Conservation (phyloP, 371 early-diverging fungal species). For the Apophysomyces elegans region DNA sequence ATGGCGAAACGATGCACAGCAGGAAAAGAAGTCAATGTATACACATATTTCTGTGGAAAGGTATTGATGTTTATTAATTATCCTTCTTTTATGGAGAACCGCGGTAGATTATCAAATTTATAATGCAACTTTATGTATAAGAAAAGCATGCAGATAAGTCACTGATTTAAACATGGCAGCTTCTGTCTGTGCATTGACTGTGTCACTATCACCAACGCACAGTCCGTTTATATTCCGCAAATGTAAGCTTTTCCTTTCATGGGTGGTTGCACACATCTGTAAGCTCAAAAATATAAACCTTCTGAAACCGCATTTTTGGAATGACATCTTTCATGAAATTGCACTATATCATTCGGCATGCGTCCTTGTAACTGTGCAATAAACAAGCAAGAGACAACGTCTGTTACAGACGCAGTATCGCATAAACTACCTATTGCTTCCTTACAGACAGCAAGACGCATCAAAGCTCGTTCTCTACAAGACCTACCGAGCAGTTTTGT, state of each 20-base stretch:
- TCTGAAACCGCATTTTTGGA: not conserved
- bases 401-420: no score
- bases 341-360: not conserved
- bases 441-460: no score
- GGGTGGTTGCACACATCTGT: not conserved
- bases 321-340: not conserved
- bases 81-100: no score
- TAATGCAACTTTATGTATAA: no score
- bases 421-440: no score
- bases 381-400: not conserved
- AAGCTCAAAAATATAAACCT: not conserved
- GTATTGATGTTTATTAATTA: not conserved
- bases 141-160: no score
- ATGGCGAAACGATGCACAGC: not conserved
- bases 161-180: no score
- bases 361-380: not conserved
- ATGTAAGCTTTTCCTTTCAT: not conserved
- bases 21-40: not conserved
- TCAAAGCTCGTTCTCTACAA: no score
- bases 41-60: not conserved
- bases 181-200: not conserved
- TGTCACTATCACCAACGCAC: conserved; percentile 1
- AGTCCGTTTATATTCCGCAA: not conserved
- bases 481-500: no score
- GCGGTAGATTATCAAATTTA: no score